Evolutionary conservation across 129 eudicot genomes (phyloP), one percentile per base, ranked within the genome.

Genomic region (Lactuca saligna): DNA sequence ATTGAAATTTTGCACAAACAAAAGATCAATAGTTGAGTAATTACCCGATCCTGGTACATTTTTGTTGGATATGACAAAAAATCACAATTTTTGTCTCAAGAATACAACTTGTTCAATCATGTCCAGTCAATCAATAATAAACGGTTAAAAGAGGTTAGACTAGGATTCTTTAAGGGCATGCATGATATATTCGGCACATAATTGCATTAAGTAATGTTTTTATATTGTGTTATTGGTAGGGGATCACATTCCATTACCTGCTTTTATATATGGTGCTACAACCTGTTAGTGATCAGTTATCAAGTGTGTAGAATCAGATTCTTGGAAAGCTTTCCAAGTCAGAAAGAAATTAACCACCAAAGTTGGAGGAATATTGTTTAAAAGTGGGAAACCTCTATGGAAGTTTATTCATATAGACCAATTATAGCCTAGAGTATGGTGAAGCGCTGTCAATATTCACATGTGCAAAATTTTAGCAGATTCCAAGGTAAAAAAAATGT

Each of bases 241-340:
- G 85, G 39, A 77, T 81, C 85, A 62, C 51, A 81, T 81, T 77
- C 85, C 16, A 68, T 62, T 62, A 57, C 38, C 62, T 17, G 42
- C 70, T 66, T 66, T 67, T 54, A 5, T 66, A 51, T 54, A 5
- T 55, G 41, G 42, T 42, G 29, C 44, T 41, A 61, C 65, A 54
- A 17, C 58, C 48, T 17, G 10, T 69, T 69, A 62, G 62, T 76
- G 63, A 54, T 17, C 44, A 75, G 7, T 58, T 49, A 50, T 61
- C 41, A 58, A 58, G 34, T 60, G 48, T 8, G 58, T 32, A 68
- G 80, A 76, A 76, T 76, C 76, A 54, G 75, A 76, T 76, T 76
- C 81, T 54, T 1, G 8, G 49, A 60, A 69, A 33, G 44, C 65
- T 62, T 76, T 76, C 4, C 35, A 13, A 13, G 69, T 20, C 70